phyloP scores from a whole-genome alignment of 2,329 filamentous ascomycete species.

The Cladosporium sp. region DNA sequence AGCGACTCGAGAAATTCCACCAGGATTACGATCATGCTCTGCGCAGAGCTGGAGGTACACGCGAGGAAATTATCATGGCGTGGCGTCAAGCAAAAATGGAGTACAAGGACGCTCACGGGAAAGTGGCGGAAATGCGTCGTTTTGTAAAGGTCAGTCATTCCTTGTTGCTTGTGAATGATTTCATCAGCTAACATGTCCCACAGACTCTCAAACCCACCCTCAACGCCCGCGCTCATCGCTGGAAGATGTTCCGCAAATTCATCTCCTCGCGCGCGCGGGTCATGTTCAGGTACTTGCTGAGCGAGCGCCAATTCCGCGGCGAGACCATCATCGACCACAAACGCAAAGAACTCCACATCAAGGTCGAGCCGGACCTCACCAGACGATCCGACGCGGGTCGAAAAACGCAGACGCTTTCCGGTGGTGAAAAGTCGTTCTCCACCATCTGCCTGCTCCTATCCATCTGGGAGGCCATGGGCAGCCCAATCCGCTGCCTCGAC shows the following conservation, averaged over 20 bases:
- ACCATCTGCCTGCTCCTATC: conserved; percentile 90
- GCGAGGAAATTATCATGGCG: conserved; percentile 25
- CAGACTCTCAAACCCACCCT: conserved; percentile 59
- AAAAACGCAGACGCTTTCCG: conserved; percentile 87
- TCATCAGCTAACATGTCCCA: conserved; percentile 5
- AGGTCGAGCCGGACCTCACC: conserved; percentile 66
- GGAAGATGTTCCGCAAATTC: conserved; percentile 73
- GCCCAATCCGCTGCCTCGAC: conserved; percentile 88
- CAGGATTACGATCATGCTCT: conserved; percentile 29
- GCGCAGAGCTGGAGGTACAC: conserved; percentile 26
- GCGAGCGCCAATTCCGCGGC: conserved; percentile 84
- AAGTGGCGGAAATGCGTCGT: conserved; percentile 22
- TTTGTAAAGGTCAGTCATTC: conserved; percentile 41
- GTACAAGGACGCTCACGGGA: conserved; percentile 20
- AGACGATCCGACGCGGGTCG: conserved; percentile 66
- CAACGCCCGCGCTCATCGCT: conserved; percentile 65
- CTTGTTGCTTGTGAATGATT: conserved; percentile 12
- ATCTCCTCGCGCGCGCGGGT: conserved; percentile 84
- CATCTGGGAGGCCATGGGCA: conserved; percentile 98
- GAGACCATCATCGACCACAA: conserved; percentile 74
- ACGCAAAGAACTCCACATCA: conserved; percentile 69
- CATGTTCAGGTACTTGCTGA: conserved; percentile 83
- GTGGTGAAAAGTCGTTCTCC: conserved; percentile 96
- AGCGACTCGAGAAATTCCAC: conserved; percentile 28
- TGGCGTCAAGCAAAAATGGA: conserved; percentile 29